Base-by-base conservation (phyloP, 345 rosid genomes). In the Populus pruinosa region DNA sequence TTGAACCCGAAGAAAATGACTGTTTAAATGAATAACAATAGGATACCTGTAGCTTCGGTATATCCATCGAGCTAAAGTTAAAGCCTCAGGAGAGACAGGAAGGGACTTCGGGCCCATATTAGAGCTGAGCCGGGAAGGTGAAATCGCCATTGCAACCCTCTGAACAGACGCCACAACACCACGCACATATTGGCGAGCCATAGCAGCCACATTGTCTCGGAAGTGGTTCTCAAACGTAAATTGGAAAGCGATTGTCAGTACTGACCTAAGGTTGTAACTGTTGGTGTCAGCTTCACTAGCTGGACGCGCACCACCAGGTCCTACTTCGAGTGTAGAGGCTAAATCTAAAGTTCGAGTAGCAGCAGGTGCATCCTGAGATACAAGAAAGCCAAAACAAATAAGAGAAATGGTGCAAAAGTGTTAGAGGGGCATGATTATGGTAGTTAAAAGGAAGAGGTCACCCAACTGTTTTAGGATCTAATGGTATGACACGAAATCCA, bases 111-210 rank as follows among this genome's bases (percentile, higher is more conserved):
- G 85, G 35, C 89, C 85, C 43, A 88, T 43, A 27, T 49, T 78
- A 8, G 91, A 77, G 83, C 85, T 78, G 64, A 87, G 84, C 71
- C 85, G 84, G 49, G 92, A 88, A 13, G 98, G 99, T 11, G 98
- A 83, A 77, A 95, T 95, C 67, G 98, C 99, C 88, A 93, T 82
- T 79, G 99, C 98, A 82, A 95, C 96, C 88, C 99, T 92, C 87
- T 95, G 99, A 76, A 95, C 97, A 11, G 98, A 95, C 12, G 94
- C 96, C 64, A 95, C 93, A 43, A 93, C 89, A 83, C 91, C 89
- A 5, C 96, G 90, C 61, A 95, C 92, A 41, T 93, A 95, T 71
- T 93, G 98, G 53, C 97, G 97, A 62, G 99, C 99, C 98, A 95
- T 95, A 29, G 91, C 89, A 71, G 99, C 99, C 70, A 93, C 99